Evolutionary conservation across 352 stramenopile species (phyloP), one percentile per base, ranked within the genome.

Genomic region (Phytophthora citrophthora): DNA sequence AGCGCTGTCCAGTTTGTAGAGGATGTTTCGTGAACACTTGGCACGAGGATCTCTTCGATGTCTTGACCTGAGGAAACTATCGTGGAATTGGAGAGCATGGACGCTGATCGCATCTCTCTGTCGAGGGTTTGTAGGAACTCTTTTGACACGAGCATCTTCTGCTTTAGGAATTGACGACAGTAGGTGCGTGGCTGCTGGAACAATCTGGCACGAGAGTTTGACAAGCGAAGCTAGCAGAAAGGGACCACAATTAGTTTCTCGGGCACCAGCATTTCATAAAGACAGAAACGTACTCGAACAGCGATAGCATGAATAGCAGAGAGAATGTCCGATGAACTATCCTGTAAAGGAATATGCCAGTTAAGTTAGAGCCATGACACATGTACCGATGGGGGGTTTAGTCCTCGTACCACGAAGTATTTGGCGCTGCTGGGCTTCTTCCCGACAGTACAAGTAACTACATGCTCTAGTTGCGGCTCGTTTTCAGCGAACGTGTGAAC

Each of bases 391-490:
- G 1, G 38, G 26, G 45, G 24, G 12, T 16, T 36, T 15, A 11
- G 36, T 52, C 4, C 20, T 34, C 75, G 34, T 63, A 91, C 83
- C 55, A 99, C 76, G 66, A 98, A 99, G 62, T 85, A 97, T 38
- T 96, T 89, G n/a, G 97, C 97, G 40, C 84, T 86, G 67, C 91
- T 98, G 1, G 97, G 97, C 67, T 99, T 99, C 79, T 98, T 98
- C 1, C 97, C 97, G 3, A 99, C 95, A 0, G 96, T 99, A 60
- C 90, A 97, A 0, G 97, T 99, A 55, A 98, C 91, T 5, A 95
- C 75, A 54, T 96, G 64, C 51, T 83, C 54, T 2, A 83, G 38
- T 18, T 59, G 40, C 3, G 65, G 47, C 5, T 86, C 72, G 4
- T 66, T 50, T 16, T 79, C 72, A 0, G 74, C 70, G 44, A 82